Evolutionary conservation across 225 moss, liverwort and hornwort genomes (phyloP).

Genomic region (Sphagnum contortum): DNA sequence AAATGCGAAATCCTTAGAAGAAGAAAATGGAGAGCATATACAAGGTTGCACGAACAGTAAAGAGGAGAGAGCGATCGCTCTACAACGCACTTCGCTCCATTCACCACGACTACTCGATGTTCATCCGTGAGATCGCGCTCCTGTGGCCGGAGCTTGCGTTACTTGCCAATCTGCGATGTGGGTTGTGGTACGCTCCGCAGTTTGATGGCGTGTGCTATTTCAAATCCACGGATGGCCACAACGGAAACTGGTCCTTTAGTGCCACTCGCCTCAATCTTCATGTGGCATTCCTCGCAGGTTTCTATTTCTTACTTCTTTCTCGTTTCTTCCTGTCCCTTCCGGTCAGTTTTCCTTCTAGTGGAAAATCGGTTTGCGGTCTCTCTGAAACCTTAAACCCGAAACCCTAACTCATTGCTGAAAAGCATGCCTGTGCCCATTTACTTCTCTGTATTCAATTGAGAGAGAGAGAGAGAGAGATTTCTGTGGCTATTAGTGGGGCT

Average conservation of each 20-base stretch:
- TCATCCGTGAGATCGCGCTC: constrained; percentile 60
- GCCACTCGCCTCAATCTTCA: constrained; percentile 72
- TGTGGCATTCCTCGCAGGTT: constrained; percentile 70
- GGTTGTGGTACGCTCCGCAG: constrained; percentile 56
- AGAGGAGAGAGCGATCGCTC: constrained; percentile 54
- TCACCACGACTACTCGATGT: constrained; percentile 55
- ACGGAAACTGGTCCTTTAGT: constrained; percentile 88
- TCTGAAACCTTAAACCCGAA: too few species aligned
- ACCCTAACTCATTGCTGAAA: too few species aligned
- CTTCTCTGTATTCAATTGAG: too few species aligned
- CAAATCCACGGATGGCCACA: constrained; percentile 98
- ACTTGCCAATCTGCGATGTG: constrained; percentile 84
- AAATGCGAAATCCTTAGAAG: too few species aligned
- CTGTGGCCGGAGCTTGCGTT: constrained; percentile 60
- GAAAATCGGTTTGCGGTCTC: background rate
- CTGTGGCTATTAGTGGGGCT: too few species aligned
- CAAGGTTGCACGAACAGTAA: constrained; percentile 57
- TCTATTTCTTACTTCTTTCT: background rate
- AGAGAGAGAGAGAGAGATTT: too few species aligned
- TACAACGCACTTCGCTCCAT: constrained; percentile 90
- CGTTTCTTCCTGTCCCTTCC: background rate
- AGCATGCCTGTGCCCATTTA: too few species aligned
- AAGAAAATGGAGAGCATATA: constrained; percentile 58
- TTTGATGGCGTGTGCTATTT: constrained; percentile 81
- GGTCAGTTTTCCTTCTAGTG: background rate